Evolutionary conservation across 805 yeast genomes (phyloP).

Genomic region (Candida fluviatilis): DNA sequence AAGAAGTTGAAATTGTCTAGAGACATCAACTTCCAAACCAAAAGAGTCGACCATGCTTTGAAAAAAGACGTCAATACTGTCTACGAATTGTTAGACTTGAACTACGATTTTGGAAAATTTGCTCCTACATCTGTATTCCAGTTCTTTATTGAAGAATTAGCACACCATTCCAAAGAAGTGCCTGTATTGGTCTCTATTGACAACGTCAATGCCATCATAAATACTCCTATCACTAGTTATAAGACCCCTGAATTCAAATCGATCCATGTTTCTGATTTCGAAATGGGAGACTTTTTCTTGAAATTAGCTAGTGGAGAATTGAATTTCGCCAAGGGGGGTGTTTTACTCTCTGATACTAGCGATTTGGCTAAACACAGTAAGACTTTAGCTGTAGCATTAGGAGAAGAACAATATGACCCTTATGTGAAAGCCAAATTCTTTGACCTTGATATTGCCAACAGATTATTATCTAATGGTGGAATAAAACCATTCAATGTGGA

Average conservation of each 20-base stretch:
- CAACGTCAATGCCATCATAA: slow-evolving; percentile 61
- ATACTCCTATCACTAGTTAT: slow-evolving; percentile 55
- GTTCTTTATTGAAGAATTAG: slow-evolving; percentile 52
- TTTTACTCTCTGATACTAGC: slow-evolving; percentile 61
- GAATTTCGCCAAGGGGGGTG: slow-evolving; percentile 56
- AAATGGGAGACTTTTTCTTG: slow-evolving; percentile 55
- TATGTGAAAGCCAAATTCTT: slow-evolving; percentile 48
- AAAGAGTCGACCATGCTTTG: slow-evolving; percentile 28
- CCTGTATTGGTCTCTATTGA: slow-evolving; percentile 74
- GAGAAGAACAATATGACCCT: slow-evolving; percentile 48
- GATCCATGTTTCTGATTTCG: slow-evolving; percentile 59
- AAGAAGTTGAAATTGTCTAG: slow-evolving; percentile 30
- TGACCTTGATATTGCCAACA: slow-evolving; percentile 52
- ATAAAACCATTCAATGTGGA: slow-evolving; percentile 22
- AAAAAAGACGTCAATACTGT: slow-evolving; percentile 34
- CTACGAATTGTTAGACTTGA: slow-evolving; percentile 40
- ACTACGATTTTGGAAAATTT: slow-evolving; percentile 36
- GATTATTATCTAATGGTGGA: slow-evolving; percentile 37
- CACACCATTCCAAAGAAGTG: slow-evolving; percentile 37
- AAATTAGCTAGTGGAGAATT: slow-evolving; percentile 50
- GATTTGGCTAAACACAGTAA: slow-evolving; percentile 41
- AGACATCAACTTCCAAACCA: slow-evolving; percentile 29
- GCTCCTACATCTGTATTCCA: slow-evolving; percentile 46
- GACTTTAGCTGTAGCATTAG: slow-evolving; percentile 60
- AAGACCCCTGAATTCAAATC: slow-evolving; percentile 50